Evolutionary conservation across 23 red algal species (phyloP), one percentile per base, ranked within the genome.

Genomic region (Chondrus crispus): DNA sequence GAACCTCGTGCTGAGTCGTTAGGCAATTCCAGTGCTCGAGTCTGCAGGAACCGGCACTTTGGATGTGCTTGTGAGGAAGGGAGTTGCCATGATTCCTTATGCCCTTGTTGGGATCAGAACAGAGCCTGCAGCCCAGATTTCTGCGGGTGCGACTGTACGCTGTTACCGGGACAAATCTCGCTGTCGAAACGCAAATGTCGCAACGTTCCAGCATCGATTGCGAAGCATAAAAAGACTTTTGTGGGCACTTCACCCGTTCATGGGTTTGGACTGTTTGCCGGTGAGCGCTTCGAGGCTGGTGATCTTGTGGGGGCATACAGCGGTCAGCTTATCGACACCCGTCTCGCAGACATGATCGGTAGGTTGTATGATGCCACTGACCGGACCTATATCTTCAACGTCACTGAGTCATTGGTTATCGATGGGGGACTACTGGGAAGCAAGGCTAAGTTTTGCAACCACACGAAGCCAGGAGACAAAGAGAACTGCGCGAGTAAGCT

Each of bases 381-480:
- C 20, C 71, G 37, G 28, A 77, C 37, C 10, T 77, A 77, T 37
- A 77, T 77, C 8, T 77, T 77, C 37, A 77, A 92, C 64, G 79
- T 92, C 26, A 92, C 89, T 13, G 89, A 92, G 66, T 84, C 76
- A 49, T 62, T 92, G 11, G 89, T 92, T 46, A 76, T 76, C 12
- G 89, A 92, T 49, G 89, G 77, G 20, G 89, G 89, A 29, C 48
- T 92, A 48, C 26, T 92, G 30, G 89, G 89, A 24, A 92, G 76
- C 77, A 92, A 92, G 79, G 79, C 76, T 44, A 92, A 92, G 79
- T 92, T 92, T 53, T 46, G 75, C 5, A 92, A 92, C 62, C 79
- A 84, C 46, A 84, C 79, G 36, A 92, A 71, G 46, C 10, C 55
- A 16, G 77, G 89, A 28, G 77, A 48, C 3, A 28, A 11, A 0